Evolutionary conservation across 1,139 yeast genomes (phyloP).

Genomic region (Arxiozyma slooffiae): DNA sequence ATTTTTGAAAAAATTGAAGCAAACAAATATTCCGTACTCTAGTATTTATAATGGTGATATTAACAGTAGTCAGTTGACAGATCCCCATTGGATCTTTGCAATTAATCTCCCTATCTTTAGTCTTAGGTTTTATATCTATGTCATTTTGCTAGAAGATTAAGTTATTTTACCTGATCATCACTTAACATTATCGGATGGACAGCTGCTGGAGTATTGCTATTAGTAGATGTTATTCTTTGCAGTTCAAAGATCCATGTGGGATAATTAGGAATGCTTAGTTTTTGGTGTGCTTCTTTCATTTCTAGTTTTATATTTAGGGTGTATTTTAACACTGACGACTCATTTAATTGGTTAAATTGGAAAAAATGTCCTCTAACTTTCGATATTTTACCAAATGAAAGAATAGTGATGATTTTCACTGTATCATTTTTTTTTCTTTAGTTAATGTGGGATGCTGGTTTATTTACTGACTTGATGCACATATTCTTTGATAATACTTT

Average conservation of each 20-base stretch:
- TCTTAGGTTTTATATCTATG: constrained; percentile 53
- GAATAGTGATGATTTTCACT: constrained; percentile 63
- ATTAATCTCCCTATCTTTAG: constrained; percentile 55
- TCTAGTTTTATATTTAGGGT: constrained; percentile 47
- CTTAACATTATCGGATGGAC: constrained; percentile 58
- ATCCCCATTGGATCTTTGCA: constrained; percentile 37
- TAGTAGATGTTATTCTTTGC: constrained; percentile 39
- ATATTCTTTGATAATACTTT: constrained; percentile 52
- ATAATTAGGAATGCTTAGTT: constrained; percentile 47
- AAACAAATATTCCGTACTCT: neutral
- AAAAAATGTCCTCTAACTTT: constrained; percentile 59
- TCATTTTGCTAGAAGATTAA: constrained; percentile 52
- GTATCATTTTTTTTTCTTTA: constrained; percentile 55
- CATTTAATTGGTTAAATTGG: constrained; percentile 53
- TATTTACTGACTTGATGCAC: constrained; percentile 38
- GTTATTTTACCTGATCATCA: constrained; percentile 49
- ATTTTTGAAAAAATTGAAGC: constrained; percentile 62
- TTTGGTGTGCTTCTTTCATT: constrained; percentile 67
- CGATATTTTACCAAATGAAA: constrained; percentile 56
- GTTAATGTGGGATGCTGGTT: constrained; percentile 60
- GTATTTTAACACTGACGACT: constrained; percentile 42
- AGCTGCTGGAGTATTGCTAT: constrained; percentile 43
- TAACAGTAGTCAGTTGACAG: constrained; percentile 24
- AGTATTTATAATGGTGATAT: neutral
- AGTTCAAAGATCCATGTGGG: constrained; percentile 17